Percentiles rank a stretch among this genome's conserved stretches.
Conservation (phyloP, 2,329 filamentous ascomycete genomes). For the Venturiaceae sp. region DNA sequence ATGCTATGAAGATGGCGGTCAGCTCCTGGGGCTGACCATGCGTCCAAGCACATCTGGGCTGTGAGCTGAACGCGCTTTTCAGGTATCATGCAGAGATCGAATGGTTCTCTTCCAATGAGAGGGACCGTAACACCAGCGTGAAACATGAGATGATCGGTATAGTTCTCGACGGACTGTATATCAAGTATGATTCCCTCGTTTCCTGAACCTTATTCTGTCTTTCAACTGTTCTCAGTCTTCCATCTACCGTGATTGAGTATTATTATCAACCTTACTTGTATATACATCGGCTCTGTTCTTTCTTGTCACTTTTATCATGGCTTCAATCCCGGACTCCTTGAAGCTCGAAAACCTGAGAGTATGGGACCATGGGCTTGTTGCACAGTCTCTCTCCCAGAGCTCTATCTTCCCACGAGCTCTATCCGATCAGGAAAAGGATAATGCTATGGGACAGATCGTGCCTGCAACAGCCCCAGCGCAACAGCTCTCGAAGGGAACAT, state of each 20-base stretch:
- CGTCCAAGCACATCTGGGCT: background rate
- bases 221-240: too few relatives aligned
- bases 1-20: background rate
- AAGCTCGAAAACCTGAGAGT: background rate
- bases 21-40: background rate
- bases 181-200: too few relatives aligned
- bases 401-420: background rate
- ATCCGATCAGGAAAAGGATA: background rate
- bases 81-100: background rate
- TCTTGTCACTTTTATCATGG: background rate
- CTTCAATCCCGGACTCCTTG: background rate
- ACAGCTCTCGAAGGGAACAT: background rate
- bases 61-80: background rate
- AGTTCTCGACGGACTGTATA: background rate
- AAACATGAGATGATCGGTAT: background rate
- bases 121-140: background rate
- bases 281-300: background rate
- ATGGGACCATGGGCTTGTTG: conserved; percentile 2
- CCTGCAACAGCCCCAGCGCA: background rate
- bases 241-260: background rate
- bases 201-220: too few relatives aligned
- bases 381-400: background rate
- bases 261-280: background rate
- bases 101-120: background rate
- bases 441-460: background rate